Conservation (phyloP, 768 basidiomycete genomes). For the Rhizopogon salebrosus region DNA sequence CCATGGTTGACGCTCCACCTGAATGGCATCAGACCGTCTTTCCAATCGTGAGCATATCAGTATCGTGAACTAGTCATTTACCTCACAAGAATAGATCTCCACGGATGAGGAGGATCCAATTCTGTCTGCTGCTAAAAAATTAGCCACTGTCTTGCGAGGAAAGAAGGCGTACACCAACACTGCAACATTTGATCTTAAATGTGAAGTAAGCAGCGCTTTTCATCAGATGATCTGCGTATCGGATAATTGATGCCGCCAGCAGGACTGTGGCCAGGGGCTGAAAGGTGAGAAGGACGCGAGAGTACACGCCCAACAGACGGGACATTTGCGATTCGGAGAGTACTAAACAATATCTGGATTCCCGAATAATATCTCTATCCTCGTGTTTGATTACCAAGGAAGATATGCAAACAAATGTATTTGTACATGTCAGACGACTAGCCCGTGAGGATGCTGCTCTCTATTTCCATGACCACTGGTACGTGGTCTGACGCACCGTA, state of each 20-base stretch:
- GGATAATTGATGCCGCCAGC: conserved; percentile 3
- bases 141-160: conserved; percentile 67
- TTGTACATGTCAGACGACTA: neutral
- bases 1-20: conserved; percentile 62
- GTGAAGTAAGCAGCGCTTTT: conserved; percentile 51
- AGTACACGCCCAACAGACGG: conserved; percentile 81
- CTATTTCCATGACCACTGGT: conserved; percentile 74
- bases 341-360: conserved; percentile 38
- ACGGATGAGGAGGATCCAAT: conserved; percentile 45
- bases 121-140: conserved; percentile 58
- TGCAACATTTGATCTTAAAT: conserved; percentile 84
- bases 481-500: conserved; percentile 88
- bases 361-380: neutral
- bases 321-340: conserved; percentile 82
- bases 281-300: conserved; percentile 94
- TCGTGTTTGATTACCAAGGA: neutral
- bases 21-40: conserved; percentile 92
- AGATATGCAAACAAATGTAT: neutral
- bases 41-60: conserved; percentile 42
- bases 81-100: conserved; percentile 13
- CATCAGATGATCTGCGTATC: conserved; percentile 1
- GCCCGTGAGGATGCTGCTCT: conserved; percentile 33
- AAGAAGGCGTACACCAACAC: conserved; percentile 91
- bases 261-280: conserved; percentile 80
- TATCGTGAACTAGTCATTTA: neutral